phyloP scores from a whole-genome alignment of 768 basidiomycete genomes.

The Boletus tomentosulus region DNA sequence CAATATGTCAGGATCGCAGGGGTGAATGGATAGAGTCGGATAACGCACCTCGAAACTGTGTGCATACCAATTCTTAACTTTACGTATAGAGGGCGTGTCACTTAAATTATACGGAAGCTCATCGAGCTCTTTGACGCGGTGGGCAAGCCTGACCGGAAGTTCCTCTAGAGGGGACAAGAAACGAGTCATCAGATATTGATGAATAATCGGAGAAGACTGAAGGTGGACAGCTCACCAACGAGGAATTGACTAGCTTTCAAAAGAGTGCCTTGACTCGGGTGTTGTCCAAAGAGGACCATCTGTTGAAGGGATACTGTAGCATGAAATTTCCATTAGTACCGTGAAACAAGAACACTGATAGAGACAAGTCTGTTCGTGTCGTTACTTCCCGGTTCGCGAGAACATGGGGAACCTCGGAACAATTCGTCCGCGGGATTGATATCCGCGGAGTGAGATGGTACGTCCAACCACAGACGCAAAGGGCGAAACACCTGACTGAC shows the following conservation, averaged over 20 bases:
- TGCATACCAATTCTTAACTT: constrained; percentile 98
- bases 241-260: constrained; percentile 91
- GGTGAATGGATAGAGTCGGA: background rate
- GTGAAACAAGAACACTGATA: background rate
- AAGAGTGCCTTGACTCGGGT: constrained; percentile 91
- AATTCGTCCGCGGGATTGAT: background rate
- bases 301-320: constrained; percentile 90
- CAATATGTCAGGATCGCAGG: background rate
- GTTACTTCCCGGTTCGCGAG: background rate
- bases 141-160: constrained; percentile 89
- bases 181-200: background rate
- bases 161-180: constrained; percentile 54
- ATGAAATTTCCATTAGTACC: constrained; percentile 5
- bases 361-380: background rate
- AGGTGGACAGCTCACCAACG: constrained; percentile 45
- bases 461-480: too few species aligned
- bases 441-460: background rate
- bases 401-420: background rate
- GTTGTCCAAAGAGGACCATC: constrained; percentile 97
- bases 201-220: background rate
- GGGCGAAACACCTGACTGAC: constrained; percentile 37
- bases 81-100: constrained; percentile 87
- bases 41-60: constrained; percentile 89
- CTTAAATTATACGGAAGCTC: constrained; percentile 88
- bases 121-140: constrained; percentile 94